These are phyloP conservation scores for Tricholoma hemisulphureum DNA, from an alignment of 768 basidiomycete genomes.

Conservation along the genomic window DNA sequence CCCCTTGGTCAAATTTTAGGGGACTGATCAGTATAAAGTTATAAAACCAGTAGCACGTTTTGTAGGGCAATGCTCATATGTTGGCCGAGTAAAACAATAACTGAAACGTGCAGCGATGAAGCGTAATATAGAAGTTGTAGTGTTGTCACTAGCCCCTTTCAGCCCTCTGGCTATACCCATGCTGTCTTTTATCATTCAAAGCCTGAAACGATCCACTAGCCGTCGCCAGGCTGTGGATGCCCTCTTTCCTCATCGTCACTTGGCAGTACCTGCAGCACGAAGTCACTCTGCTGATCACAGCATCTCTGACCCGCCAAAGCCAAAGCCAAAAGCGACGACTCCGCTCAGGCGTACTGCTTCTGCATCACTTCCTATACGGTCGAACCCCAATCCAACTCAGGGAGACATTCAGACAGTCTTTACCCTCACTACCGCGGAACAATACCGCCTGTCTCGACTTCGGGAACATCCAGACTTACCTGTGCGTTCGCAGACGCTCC, in stretches of 20 bases:
- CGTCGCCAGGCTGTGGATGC: background rate
- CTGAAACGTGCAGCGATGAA: no score
- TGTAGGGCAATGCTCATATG: background rate
- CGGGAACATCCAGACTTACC: conserved; percentile 52
- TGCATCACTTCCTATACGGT: conserved; percentile 81
- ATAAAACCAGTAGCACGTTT: background rate
- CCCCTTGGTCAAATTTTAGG: conserved; percentile 7
- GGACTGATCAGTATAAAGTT: background rate
- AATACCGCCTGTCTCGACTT: conserved; percentile 69
- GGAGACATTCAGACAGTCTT: conserved; percentile 76
- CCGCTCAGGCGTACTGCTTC: conserved; percentile 80
- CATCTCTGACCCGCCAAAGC: conserved; percentile 37
- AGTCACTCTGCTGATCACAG: background rate
- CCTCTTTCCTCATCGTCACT: background rate
- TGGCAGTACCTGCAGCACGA: background rate
- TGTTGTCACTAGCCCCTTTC: no score
- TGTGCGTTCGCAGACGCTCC: conserved; percentile 53
- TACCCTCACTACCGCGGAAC: conserved; percentile 84
- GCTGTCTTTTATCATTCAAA: background rate
- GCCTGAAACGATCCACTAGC: background rate
- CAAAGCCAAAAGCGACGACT: conserved; percentile 81
- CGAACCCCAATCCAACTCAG: conserved; percentile 83
- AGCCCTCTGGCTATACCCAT: background rate
- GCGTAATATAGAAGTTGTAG: no score
- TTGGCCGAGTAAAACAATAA: background rate